Evolutionary conservation across 805 yeast species (phyloP).

Genomic region (Candida awuae): DNA sequence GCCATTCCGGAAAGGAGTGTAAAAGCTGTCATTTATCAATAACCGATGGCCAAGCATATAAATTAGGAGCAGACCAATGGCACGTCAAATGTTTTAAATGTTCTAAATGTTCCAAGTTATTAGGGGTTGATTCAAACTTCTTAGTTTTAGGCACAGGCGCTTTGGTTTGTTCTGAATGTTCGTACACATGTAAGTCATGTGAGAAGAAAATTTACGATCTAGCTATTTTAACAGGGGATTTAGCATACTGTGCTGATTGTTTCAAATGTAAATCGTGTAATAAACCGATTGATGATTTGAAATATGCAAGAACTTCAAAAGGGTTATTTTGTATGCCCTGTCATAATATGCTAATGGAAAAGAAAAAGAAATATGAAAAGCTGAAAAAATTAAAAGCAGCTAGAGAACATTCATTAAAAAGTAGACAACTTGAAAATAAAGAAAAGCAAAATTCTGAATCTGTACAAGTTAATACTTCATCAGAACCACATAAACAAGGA

Average conservation of each 20-base stretch:
- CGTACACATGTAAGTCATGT: slow-evolving; percentile 85
- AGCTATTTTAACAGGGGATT: slow-evolving; percentile 92
- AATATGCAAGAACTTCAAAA: slow-evolving; percentile 87
- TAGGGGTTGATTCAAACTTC: slow-evolving; percentile 85
- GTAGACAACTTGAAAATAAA: background rate
- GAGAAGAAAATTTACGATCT: slow-evolving; percentile 81
- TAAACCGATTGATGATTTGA: slow-evolving; percentile 73
- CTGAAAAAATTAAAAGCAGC: slow-evolving; percentile 28
- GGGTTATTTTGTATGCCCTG: slow-evolving; percentile 92
- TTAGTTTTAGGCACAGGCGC: slow-evolving; percentile 90
- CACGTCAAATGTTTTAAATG: slow-evolving; percentile 90
- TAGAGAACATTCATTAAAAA: slow-evolving; percentile 3
- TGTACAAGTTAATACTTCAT: no score
- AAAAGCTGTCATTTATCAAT: slow-evolving; percentile 45
- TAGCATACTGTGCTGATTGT: slow-evolving; percentile 87
- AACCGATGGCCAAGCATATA: slow-evolving; percentile 89
- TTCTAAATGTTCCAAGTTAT: slow-evolving; percentile 66
- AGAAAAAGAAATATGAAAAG: slow-evolving; percentile 57
- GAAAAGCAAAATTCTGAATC: background rate
- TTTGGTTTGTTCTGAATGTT: slow-evolving; percentile 81
- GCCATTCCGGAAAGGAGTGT: slow-evolving; percentile 18
- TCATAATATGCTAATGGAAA: slow-evolving; percentile 74
- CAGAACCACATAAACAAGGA: background rate
- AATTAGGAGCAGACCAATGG: slow-evolving; percentile 92
- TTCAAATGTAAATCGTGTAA: slow-evolving; percentile 87